These are phyloP conservation scores for Gracilaria vermiculophylla DNA, from an alignment of 23 red algal species.

Conservation along the genomic window DNA sequence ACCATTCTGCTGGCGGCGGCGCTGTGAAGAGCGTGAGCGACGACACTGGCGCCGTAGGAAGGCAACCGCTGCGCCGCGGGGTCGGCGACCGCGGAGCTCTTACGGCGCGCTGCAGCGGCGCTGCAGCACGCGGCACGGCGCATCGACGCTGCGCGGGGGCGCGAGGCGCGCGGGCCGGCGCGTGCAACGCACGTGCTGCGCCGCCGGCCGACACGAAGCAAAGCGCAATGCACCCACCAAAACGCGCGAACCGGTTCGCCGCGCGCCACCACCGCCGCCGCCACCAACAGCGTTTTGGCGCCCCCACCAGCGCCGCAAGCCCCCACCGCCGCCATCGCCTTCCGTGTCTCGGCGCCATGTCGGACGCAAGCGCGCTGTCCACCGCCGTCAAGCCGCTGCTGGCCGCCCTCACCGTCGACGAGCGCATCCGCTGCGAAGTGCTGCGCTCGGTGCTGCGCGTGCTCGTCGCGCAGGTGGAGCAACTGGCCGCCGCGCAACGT, in stretches of 20 bases:
- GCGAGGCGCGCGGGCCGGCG: background rate
- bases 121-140: too few species aligned
- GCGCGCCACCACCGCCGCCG: background rate
- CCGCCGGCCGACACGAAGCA: too few species aligned
- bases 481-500: background rate
- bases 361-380: background rate
- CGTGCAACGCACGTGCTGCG: background rate
- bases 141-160: too few species aligned
- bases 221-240: background rate
- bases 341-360: background rate
- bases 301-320: background rate
- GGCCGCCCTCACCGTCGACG: background rate
- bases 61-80: too few species aligned
- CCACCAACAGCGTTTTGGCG: background rate
- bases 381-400: background rate
- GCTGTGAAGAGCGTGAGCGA: too few species aligned
- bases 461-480: background rate
- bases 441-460: background rate
- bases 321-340: background rate
- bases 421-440: background rate
- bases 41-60: too few species aligned
- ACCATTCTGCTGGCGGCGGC: background rate
- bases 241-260: background rate
- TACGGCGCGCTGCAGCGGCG: too few species aligned
- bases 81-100: too few species aligned